Percentiles rank a stretch among this genome's conserved stretches.
Conservation (phyloP, 495 filamentous ascomycete species). For the Podospora pseudocomata region DNA sequence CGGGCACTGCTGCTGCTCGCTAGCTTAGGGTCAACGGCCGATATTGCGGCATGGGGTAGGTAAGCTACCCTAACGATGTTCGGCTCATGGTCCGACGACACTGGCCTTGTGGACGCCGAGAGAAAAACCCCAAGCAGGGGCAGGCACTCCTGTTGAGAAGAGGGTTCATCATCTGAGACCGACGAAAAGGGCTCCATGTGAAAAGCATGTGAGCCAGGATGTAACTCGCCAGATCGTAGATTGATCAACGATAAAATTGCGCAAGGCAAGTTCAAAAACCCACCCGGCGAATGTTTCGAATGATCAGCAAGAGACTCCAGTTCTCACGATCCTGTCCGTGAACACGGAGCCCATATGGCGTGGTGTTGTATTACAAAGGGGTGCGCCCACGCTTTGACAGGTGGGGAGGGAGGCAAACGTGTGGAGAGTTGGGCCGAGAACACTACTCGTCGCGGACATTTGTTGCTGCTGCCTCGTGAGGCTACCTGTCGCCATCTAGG, state of each 20-base stretch:
- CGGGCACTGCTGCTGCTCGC: not conserved
- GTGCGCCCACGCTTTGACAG: not conserved
- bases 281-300: not conserved
- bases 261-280: not conserved
- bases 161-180: not conserved
- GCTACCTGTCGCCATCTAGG: not conserved
- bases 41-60: not conserved
- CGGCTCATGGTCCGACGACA: constrained; percentile 4
- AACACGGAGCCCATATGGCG: not conserved
- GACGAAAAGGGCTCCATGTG: not conserved
- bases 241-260: not conserved
- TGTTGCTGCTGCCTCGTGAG: constrained; percentile 5
- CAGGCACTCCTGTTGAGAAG: not conserved
- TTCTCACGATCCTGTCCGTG: not conserved
- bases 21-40: not conserved
- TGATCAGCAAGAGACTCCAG: not conserved
- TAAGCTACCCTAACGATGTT: not conserved
- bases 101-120: not conserved
- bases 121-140: not conserved
- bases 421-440: not conserved
- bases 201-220: not conserved
- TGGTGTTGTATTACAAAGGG: not conserved
- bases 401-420: not conserved
- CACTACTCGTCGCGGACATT: not conserved
- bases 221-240: not conserved